Base-by-base conservation (phyloP, 1,284 basidiomycete genomes). In the Apiotrichum gracile region DNA sequence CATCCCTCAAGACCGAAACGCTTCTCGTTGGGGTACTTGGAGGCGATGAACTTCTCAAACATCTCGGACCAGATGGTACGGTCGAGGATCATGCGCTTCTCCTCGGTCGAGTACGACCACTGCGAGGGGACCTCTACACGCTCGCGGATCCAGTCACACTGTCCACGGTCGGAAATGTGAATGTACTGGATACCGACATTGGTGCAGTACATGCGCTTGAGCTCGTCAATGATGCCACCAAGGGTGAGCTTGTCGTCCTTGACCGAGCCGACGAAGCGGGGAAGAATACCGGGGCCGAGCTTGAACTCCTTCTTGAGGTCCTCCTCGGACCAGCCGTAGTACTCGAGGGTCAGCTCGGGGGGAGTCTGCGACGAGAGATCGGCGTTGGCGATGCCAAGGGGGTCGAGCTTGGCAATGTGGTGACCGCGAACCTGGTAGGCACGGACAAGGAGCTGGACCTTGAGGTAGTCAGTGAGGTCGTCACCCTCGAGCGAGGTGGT, bases 1-100 rank as follows among this genome's bases (percentile, higher is more conserved):
- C 92, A 96, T 58, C 96, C 96, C 77, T 99, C 96, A 50, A 99
- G 83, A 77, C 96, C 96, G 78, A 98, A 99, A 52, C 96, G 88
- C 79, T 99, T 99, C 80, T 98, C 96, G 78, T 97, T 98, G 62
- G 96, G 96, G 78, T 92, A 97, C 77, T 98, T 98, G 80, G 86
- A 90, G 22, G 92, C 86, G 64, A 98, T 93, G 80, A 97, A 99
- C 72, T 94, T 93, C 77, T 99, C 96, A 68, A 98, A 97, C 6
- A 90, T 88, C 74, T 98, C 94, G 26, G 94, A 98, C 96, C 96
- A 98, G 76, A 97, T 97, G 68, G 97, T 85, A 58, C 96, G 89
- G 78, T 98, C 96, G 55, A 98, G 83, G 63, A 99, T 96, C 87
- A 96, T 94, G 54, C 92, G 86, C 79, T 98, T 99, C 80, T 99